Evolutionary conservation across 345 rosid species (phyloP), one percentile per base, ranked within the genome.

Genomic region (Eutrema heterophyllum): DNA sequence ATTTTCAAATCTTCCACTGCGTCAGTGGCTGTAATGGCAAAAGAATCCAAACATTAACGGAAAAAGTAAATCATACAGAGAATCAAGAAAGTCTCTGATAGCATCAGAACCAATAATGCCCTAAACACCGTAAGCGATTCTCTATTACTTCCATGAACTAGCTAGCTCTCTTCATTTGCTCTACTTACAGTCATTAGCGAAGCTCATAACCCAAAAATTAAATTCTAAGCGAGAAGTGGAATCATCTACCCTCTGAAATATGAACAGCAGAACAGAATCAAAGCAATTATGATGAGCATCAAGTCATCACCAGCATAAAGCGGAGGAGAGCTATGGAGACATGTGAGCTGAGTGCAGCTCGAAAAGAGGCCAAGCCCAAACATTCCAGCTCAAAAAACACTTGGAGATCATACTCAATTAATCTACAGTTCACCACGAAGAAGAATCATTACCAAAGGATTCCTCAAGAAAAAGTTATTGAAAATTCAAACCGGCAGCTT

Each of bases 11-110:
- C 76, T 70, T 77, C 80, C 58, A 65, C 80, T 12, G 89, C 97
- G 44, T 68, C 68, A 45, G 71, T 67, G 9, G 81, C 98, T 93
- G 81, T 80, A 84, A 76, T 27, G n/a, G n/a, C 21, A 18, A 43
- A 56, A 63, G 0, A 57, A 55, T 36, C 12, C 70, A 59, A 61
- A 61, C 65, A 21, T 59, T 39, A 24, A 40, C 45, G 1, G 5
- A 62, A 45, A 18, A 18, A 18, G 21, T 18, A 18, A 18, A 18
- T 18, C 21, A 18, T 18, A 18, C 21, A 18, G 21, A 18, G 21
- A 18, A 18, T 18, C 21, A 0, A 18, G 21, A 18, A 18, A 18
- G 21, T 18, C 21, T 18, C 21, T 18, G 21, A 18, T 18, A 18
- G 21, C 21, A 18, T 18, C 21, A 18, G 21, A 4, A 63, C 0